Base-by-base conservation (phyloP, 1,139 yeast species). In the Yamadazyma taylorii region DNA sequence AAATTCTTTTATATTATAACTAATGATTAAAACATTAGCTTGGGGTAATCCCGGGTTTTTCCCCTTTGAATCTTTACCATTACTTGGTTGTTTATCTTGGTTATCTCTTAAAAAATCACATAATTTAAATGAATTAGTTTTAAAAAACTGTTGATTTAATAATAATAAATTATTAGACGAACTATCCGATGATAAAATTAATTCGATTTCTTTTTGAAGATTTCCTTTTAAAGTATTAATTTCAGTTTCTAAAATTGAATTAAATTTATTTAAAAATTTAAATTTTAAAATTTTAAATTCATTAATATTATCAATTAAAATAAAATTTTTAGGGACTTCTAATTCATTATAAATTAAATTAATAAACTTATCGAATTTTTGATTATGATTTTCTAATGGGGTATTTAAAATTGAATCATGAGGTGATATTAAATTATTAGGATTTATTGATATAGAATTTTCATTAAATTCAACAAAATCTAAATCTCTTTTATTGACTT, bases 401-500 rank as follows among this genome's bases (percentile, higher is more conserved):
- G 27, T 30, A 5, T 30, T 24, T 12, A n/a, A 13, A 10, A 17
- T 13, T 9, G 33, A 24, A 30, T 30, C 37, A 17, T 25, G 17
- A 17, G 39, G 41, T n/a, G 40, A 35, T 4, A 43, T 31, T 17
- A 48, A 32, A 25, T 42, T 47, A 26, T 41, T 38, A 5, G 52
- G 51, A 26, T 47, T 42, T 5, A 47, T 39, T 3, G 47, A 35
- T 3, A 35, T 32, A 7, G 51, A 48, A 27, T 43, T 37, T 36
- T 61, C 60, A 22, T 56, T 60, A 22, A 50, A 53, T 41, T 66
- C 72, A 27, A 63, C 49, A 41, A 69, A 63, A 45, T 69, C 71
- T 31, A 66, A 57, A 45, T 71, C 75, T 34, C 60, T 51, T 46
- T 71, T 71, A 34, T 64, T 60, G 12, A 70, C 42, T 10, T 61